Evolutionary conservation across 169 alveolate species (phyloP).

Genomic region (Eimeria brunetti): DNA sequence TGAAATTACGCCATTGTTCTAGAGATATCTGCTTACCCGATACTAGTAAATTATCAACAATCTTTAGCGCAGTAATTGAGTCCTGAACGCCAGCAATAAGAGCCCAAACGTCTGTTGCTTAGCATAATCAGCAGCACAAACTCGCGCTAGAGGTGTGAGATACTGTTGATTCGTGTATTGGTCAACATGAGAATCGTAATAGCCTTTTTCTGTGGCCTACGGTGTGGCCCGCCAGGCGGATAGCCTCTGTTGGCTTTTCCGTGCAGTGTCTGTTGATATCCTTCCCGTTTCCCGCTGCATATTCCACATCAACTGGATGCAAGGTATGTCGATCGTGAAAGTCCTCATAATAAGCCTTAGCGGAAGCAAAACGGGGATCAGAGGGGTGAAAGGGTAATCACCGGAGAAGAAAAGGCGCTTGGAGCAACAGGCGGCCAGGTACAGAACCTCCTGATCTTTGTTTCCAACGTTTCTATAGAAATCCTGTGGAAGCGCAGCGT

Average conservation of each 20-base stretch:
- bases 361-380: not conserved
- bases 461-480: not conserved
- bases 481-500: not conserved
- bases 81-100: slow-evolving; percentile 8
- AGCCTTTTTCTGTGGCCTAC: slow-evolving; percentile 1
- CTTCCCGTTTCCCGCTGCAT: slow-evolving; percentile 60
- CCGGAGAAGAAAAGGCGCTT: slow-evolving; percentile 58
- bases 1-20: not conserved
- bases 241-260: slow-evolving; percentile 27
- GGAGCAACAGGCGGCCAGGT: not conserved
- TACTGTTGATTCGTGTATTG: not conserved
- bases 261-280: slow-evolving; percentile 4
- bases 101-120: not conserved
- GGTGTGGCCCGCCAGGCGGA: slow-evolving; percentile 44
- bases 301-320: not conserved
- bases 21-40: not conserved
- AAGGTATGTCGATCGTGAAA: not conserved
- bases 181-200: not conserved
- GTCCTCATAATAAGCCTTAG: not conserved
- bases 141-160: not conserved
- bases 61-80: slow-evolving; percentile 54
- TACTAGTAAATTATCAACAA: slow-evolving; percentile 24
- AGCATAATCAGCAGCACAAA: not conserved
- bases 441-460: slow-evolving; percentile 21
- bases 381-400: not conserved